Evolutionary conservation across 306 rosid species (phyloP), one percentile per base, ranked within the genome.

Genomic region (Cicer pinnatifidum): DNA sequence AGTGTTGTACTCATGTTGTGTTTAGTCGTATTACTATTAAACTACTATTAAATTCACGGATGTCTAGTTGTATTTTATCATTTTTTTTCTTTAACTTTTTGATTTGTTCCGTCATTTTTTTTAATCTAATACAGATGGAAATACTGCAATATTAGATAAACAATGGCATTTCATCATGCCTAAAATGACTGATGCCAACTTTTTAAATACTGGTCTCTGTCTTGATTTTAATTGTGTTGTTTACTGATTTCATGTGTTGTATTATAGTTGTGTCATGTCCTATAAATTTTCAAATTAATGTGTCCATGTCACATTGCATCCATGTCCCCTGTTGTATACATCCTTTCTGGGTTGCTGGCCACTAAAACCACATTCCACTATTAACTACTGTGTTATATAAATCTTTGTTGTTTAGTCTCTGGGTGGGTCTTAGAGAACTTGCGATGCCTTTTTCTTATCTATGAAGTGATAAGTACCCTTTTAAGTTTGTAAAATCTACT

Each of bases 341-440:
- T 57, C 8, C 9, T 23, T 57, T 57, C 16, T 23, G 11, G 64
- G 40, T 57, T 15, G 39, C 40, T 57, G 63, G 15, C 62, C 62
- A 20, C 15, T 4, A 2, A 11, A 19, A 11, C 19, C 12, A 7
- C 65, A 71, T 56, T 56, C 23, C 6, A 0, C 67, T 3, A 20
- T 20, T 41, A 5, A 11, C 67, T 61, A 38, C 7, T 38, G 12
- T 61, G 16, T 37, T 61, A 38, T 39, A 38, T 38, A 43, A 38
- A 56, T 72, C 1, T 7, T 11, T 59, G 65, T 12, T 59, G 43
- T 43, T 72, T 57, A 15, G 28, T 41, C 15, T 11, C 51, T 70
- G 44, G 17, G 7, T 52, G 41, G 9, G 60, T 35, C 28, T 56
- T 71, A 5, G 23, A 53, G 51, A 53, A 71, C 64, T 4, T 51